phyloP scores from a whole-genome alignment of 257 asterid genomes.

The Prunella vulgaris region DNA sequence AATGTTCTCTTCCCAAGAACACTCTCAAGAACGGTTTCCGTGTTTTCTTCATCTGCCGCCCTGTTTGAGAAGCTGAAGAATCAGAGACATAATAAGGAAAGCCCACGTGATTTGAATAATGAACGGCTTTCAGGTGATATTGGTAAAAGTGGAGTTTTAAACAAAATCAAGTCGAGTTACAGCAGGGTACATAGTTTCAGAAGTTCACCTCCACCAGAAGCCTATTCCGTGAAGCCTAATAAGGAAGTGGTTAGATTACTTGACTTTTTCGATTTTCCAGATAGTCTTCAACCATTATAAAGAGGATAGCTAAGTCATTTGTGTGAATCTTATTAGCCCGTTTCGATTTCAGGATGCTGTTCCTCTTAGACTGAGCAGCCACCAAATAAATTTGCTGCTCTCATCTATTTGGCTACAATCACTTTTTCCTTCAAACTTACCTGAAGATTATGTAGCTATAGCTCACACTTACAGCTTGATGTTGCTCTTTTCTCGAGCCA shows the following conservation, averaged over 20 bases:
- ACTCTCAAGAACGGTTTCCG: constrained; percentile 92
- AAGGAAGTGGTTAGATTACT: constrained; percentile 46
- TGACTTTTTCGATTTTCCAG: not conserved
- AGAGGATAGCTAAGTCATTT: not conserved
- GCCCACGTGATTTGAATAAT: constrained; percentile 26
- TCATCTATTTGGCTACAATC: constrained; percentile 89
- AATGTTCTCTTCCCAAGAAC: constrained; percentile 64
- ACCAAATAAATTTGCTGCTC: constrained; percentile 73
- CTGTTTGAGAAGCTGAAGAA: constrained; percentile 75
- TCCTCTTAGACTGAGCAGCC: constrained; percentile 94
- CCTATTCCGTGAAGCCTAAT: constrained; percentile 29
- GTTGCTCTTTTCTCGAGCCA: constrained; percentile 81
- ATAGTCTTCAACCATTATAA: too few species aligned
- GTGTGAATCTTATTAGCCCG: not conserved
- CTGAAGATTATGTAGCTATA: constrained; percentile 89
- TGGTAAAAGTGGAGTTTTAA: constrained; percentile 48
- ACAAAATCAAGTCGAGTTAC: constrained; percentile 68
- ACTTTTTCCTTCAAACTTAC: constrained; percentile 65
- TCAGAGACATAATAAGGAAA: constrained; percentile 43
- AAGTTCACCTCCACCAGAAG: constrained; percentile 31
- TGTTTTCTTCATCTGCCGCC: constrained; percentile 95
- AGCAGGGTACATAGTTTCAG: constrained; percentile 60
- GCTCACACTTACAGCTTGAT: constrained; percentile 95
- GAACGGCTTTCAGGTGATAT: constrained; percentile 31
- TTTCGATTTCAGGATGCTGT: constrained; percentile 55